These are phyloP conservation scores for Apophysomyces variabilis DNA, from an alignment of 371 early-diverging fungal species.

Conservation along the genomic window DNA sequence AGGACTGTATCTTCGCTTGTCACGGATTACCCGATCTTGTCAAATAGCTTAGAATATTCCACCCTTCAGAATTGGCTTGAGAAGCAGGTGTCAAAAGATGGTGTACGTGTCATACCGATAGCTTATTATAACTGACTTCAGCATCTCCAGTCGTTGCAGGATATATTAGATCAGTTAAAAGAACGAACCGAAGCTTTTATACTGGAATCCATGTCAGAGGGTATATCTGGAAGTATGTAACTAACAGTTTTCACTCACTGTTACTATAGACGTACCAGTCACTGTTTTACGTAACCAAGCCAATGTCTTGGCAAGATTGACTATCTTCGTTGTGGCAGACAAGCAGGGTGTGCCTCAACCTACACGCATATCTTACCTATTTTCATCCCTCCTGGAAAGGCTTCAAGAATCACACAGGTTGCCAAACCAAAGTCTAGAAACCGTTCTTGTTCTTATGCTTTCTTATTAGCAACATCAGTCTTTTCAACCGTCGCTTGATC, in stretches of 20 bases:
- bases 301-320: constrained; percentile 36
- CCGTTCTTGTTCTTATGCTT: background rate
- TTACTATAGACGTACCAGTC: constrained; percentile 37
- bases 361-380: constrained; percentile 14
- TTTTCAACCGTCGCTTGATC: constrained; percentile 25
- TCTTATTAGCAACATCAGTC: background rate
- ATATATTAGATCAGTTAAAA: constrained; percentile 7
- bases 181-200: constrained; percentile 18
- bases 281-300: constrained; percentile 44
- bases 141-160: background rate
- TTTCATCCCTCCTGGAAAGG: constrained; percentile 18
- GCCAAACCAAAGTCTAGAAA: background rate
- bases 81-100: constrained; percentile 24
- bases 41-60: constrained; percentile 25
- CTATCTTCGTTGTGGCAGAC: constrained; percentile 31
- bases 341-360: constrained; percentile 16
- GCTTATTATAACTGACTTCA: background rate
- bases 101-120: constrained; percentile 19
- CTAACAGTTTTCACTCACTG: no score
- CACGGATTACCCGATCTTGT: constrained; percentile 35
- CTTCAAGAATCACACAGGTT: constrained; percentile 25
- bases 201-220: constrained; percentile 17
- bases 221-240: background rate
- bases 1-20: constrained; percentile 48
- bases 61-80: constrained; percentile 34